Evolutionary conservation across 495 filamentous ascomycete species (phyloP).

Genomic region (Elaphomyces granulatus): DNA sequence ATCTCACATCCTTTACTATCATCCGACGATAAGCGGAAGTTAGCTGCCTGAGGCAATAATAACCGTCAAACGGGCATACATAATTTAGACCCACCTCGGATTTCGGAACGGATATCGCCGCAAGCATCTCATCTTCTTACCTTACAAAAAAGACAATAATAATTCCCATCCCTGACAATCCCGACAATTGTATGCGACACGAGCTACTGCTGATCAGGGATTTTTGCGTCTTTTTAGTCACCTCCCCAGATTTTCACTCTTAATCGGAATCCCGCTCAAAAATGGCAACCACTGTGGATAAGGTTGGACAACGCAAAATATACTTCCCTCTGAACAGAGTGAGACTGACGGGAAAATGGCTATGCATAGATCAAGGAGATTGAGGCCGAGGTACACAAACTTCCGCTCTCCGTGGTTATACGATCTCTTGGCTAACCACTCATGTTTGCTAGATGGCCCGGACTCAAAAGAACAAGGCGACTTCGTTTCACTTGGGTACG

Average conservation of each 20-base stretch:
- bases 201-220: not conserved
- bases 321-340: not conserved
- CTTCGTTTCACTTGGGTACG: slow-evolving; percentile 65
- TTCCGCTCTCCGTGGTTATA: not conserved
- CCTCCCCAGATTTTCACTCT: not conserved
- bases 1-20: no score
- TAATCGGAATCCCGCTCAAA: slow-evolving; percentile 16
- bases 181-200: no score
- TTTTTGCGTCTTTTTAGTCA: not conserved
- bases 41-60: no score
- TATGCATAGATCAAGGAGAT: slow-evolving; percentile 80
- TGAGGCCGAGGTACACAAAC: slow-evolving; percentile 71
- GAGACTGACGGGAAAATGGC: slow-evolving; percentile 5
- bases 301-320: slow-evolving; percentile 45
- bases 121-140: no score
- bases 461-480: slow-evolving; percentile 98
- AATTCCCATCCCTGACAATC: no score
- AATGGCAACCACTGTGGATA: slow-evolving; percentile 94
- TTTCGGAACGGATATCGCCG: no score
- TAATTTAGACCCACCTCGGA: no score
- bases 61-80: no score
- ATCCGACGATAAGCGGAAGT: no score
- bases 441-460: slow-evolving; percentile 56
- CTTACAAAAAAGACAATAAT: no score
- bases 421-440: slow-evolving; percentile 4